phyloP scores from a whole-genome alignment of 2,329 filamentous ascomycete genomes.

The Massarina eburnea region DNA sequence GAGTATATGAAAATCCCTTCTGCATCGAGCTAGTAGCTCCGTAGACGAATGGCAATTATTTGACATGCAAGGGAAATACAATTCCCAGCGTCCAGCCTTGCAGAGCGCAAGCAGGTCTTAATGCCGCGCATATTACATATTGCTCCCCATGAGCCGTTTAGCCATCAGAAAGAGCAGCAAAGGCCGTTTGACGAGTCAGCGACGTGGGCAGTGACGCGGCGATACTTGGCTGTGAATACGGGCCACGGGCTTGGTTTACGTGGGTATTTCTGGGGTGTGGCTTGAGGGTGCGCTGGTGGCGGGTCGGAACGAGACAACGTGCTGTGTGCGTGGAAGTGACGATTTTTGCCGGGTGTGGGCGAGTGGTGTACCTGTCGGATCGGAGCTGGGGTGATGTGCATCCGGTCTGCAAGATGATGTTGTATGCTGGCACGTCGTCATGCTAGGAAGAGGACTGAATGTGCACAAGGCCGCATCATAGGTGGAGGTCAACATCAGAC shows the following conservation, averaged over 20 bases:
- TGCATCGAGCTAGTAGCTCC: too few relatives aligned
- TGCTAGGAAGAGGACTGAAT: conserved; percentile 5
- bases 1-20: background rate
- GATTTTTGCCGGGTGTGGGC: conserved; percentile 8
- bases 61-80: too few relatives aligned
- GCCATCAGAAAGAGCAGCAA: background rate
- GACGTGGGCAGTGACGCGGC: background rate
- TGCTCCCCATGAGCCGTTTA: background rate
- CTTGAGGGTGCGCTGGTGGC: conserved; percentile 5
- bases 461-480: background rate
- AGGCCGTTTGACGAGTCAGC: background rate
- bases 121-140: too few relatives aligned
- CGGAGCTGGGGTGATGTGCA: conserved; percentile 4
- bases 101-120: too few relatives aligned
- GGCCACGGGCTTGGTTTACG: background rate
- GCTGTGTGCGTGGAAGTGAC: conserved; percentile 4
- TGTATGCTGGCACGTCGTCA: too few relatives aligned
- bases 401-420: conserved; percentile 2
- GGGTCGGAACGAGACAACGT: conserved; percentile 16
- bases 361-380: conserved; percentile 3
- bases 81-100: too few relatives aligned
- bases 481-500: background rate
- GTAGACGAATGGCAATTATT: too few relatives aligned
- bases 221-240: background rate
- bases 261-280: conserved; percentile 14